These are phyloP conservation scores for Geum urbanum DNA, from an alignment of 306 rosid genomes.

Conservation along the genomic window DNA sequence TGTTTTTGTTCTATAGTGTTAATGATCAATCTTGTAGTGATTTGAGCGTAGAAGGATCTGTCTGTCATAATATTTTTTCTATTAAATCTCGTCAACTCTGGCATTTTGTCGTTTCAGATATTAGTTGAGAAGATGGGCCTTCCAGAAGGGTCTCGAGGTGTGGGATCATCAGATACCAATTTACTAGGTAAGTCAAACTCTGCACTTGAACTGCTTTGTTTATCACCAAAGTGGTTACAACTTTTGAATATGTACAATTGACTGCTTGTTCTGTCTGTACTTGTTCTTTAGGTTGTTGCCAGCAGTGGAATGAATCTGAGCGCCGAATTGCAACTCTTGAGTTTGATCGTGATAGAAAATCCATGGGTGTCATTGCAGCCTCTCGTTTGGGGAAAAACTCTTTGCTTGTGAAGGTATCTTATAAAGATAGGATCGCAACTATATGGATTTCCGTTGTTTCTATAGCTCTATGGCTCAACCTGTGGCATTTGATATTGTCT, in stretches of 20 bases:
- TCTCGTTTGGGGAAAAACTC: constrained; percentile 47
- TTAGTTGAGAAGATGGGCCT: constrained; percentile 92
- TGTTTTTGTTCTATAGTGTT: not conserved
- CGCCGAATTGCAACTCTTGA: constrained; percentile 72
- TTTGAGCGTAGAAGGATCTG: not conserved
- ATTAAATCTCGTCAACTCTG: not conserved
- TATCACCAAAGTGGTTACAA: not conserved
- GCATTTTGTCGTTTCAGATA: constrained; percentile 38
- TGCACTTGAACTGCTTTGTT: not conserved
- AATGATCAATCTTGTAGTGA: not conserved
- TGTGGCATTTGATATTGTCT: not conserved
- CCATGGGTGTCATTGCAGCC: constrained; percentile 73
- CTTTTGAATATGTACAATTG: not conserved
- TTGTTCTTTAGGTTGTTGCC: constrained; percentile 50
- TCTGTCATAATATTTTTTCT: not conserved
- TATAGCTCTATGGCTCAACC: not conserved
- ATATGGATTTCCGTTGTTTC: not conserved
- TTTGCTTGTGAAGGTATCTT: constrained; percentile 69
- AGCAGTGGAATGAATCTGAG: constrained; percentile 55
- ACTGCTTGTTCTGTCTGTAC: constrained; percentile 15
- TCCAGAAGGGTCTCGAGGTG: constrained; percentile 44
- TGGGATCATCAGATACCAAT: constrained; percentile 25
- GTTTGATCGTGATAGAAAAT: constrained; percentile 83
- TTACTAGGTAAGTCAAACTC: constrained; percentile 47
- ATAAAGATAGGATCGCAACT: not conserved